Evolutionary conservation across 345 rosid species (phyloP).

Genomic region (Abelmoschus esculentus): DNA sequence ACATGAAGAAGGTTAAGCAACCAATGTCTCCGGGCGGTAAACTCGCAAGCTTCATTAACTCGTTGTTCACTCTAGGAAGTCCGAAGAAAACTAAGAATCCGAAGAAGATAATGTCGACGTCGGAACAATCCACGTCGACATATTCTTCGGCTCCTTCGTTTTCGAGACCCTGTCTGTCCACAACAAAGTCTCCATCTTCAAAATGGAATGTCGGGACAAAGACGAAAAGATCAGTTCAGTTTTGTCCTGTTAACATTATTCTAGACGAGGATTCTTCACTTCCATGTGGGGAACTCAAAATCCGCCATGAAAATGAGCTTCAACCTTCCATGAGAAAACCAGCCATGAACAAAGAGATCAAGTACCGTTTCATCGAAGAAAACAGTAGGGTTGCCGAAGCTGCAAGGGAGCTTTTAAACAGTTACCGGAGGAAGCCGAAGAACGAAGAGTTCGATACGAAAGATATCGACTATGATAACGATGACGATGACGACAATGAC

Average conservation of each 20-base stretch:
- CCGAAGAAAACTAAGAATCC: slow-evolving; percentile 37
- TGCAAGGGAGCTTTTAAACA: slow-evolving; percentile 55
- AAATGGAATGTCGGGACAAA: slow-evolving; percentile 30
- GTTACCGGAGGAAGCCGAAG: slow-evolving; percentile 47
- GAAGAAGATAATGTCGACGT: neutral
- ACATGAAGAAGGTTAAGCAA: slow-evolving; percentile 72
- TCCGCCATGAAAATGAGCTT: slow-evolving; percentile 18
- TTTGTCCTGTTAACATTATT: slow-evolving; percentile 65
- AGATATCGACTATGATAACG: slow-evolving; percentile 15
- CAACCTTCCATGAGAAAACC: neutral
- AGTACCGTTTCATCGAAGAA: slow-evolving; percentile 33
- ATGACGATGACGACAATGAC: slow-evolving; percentile 34
- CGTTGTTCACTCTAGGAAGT: slow-evolving; percentile 47
- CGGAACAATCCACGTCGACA: slow-evolving; percentile 24
- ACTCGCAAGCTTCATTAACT: slow-evolving; percentile 69
- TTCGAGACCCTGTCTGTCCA: slow-evolving; percentile 68
- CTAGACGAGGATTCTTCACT: slow-evolving; percentile 59
- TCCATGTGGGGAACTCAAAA: slow-evolving; percentile 45
- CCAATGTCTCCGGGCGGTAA: slow-evolving; percentile 83
- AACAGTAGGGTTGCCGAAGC: slow-evolving; percentile 54
- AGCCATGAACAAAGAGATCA: slow-evolving; percentile 13
- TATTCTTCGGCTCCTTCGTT: slow-evolving; percentile 81
- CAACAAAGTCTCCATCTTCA: slow-evolving; percentile 50
- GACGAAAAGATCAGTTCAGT: slow-evolving; percentile 50
- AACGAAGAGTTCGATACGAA: slow-evolving; percentile 18